Percentiles rank a stretch among this genome's conserved stretches.
Conservation (phyloP, 2,329 filamentous ascomycete genomes). For the Arthrobotrys pseudoclavata region DNA sequence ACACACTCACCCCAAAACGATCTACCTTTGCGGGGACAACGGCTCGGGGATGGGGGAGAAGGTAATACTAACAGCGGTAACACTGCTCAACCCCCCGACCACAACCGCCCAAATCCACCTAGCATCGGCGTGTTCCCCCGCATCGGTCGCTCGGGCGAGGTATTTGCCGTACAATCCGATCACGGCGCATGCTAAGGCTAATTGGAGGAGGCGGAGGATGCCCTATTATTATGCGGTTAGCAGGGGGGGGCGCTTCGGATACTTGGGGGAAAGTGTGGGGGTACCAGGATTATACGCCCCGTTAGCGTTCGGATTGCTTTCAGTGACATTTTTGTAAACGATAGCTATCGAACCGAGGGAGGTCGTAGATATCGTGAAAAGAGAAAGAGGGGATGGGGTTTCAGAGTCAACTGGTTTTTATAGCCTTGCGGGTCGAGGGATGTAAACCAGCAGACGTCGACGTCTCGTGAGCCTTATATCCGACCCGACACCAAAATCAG, state of each 20-base stretch:
- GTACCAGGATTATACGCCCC: slow-evolving; percentile 49
- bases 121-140: slow-evolving; percentile 71
- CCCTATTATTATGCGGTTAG: slow-evolving; percentile 63
- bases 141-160: slow-evolving; percentile 71
- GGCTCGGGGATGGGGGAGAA: slow-evolving; percentile 71
- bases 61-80: slow-evolving; percentile 69
- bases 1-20: not conserved
- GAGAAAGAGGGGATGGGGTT: not conserved
- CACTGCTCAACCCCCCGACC: slow-evolving; percentile 75
- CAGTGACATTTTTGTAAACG: slow-evolving; percentile 36
- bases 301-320: slow-evolving; percentile 39
- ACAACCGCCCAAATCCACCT: slow-evolving; percentile 84
- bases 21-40: too few species aligned
- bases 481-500: too few species aligned
- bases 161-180: slow-evolving; percentile 83
- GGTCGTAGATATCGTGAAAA: not conserved
- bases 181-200: slow-evolving; percentile 81
- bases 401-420: not conserved
- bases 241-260: too few species aligned
- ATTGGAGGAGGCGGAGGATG: slow-evolving; percentile 78
- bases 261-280: not conserved
- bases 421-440: not conserved
- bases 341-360: not conserved
- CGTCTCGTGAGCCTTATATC: too few species aligned
- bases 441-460: too few species aligned